Evolutionary conservation across 2,329 filamentous ascomycete species (phyloP).

Genomic region (Diaporthe aspalathi): DNA sequence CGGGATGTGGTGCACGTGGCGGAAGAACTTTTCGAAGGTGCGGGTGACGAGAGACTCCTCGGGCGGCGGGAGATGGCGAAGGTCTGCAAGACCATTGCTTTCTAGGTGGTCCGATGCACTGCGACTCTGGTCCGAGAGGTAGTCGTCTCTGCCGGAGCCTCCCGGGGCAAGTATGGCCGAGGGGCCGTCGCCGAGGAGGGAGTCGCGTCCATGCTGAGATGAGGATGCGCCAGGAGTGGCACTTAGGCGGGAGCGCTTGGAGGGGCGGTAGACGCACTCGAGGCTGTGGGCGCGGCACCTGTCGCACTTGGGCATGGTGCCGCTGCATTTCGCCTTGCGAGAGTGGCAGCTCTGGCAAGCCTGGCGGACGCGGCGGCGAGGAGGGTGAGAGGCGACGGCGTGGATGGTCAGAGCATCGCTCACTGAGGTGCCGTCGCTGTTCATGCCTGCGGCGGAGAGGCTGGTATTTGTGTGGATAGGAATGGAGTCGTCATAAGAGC

Average conservation of each 20-base stretch:
- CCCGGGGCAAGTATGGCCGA: slow-evolving; percentile 42
- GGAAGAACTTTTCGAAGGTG: slow-evolving; percentile 68
- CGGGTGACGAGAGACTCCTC: slow-evolving; percentile 62
- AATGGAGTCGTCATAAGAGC: slow-evolving; percentile 64
- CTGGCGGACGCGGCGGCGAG: slow-evolving; percentile 65
- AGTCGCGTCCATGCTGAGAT: slow-evolving; percentile 41
- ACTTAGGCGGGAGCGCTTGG: slow-evolving; percentile 53
- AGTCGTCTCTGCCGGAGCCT: slow-evolving; percentile 47
- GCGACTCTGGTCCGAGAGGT: slow-evolving; percentile 48
- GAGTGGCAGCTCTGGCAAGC: slow-evolving; percentile 69
- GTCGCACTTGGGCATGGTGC: slow-evolving; percentile 67
- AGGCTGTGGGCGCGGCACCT: slow-evolving; percentile 63
- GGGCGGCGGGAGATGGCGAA: slow-evolving; percentile 45
- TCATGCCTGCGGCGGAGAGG: slow-evolving; percentile 39
- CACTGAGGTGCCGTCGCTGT: slow-evolving; percentile 39
- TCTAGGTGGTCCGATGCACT: slow-evolving; percentile 45
- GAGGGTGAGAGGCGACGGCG: slow-evolving; percentile 57
- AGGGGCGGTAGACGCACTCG: slow-evolving; percentile 65
- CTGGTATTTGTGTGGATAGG: slow-evolving; percentile 29
- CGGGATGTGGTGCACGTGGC: slow-evolving; percentile 68
- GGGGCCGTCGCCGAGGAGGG: slow-evolving; percentile 33
- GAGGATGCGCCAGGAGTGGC: slow-evolving; percentile 43
- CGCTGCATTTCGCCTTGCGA: slow-evolving; percentile 68
- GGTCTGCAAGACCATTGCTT: slow-evolving; percentile 32
- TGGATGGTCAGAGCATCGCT: slow-evolving; percentile 50